Evolutionary conservation across 208 protist genomes (phyloP).

Genomic region (Leishmania mexicana): DNA sequence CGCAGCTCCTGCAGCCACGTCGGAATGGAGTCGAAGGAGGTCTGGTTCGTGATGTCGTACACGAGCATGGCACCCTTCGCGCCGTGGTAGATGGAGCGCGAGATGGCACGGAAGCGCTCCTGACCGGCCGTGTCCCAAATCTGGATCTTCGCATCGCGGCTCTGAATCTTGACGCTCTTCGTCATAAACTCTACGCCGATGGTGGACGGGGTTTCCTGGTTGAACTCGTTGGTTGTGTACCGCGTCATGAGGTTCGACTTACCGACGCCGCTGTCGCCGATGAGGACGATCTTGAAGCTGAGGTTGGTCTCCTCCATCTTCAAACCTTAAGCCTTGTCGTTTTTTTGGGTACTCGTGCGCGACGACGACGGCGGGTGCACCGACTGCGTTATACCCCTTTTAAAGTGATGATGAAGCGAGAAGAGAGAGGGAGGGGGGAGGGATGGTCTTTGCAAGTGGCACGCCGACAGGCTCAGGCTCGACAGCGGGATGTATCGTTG

Average conservation of each 20-base stretch:
- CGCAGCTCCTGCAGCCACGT: conserved; percentile 98
- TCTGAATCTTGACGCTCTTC: conserved; percentile 91
- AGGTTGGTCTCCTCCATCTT: conserved; percentile 88
- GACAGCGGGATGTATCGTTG: neutral
- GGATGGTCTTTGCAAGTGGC: neutral
- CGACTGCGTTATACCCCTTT: neutral
- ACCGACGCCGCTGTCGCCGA: conserved; percentile 91
- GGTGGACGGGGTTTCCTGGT: conserved; percentile 87
- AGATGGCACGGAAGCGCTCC: conserved; percentile 99
- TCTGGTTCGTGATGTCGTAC: conserved; percentile 99
- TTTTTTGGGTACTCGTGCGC: neutral
- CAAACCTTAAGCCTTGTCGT: neutral
- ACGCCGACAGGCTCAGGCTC: neutral
- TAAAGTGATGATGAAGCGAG: neutral
- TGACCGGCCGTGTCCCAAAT: conserved; percentile 99
- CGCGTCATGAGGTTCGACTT: conserved; percentile 92
- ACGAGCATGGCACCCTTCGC: conserved; percentile 99
- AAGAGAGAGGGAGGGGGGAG: neutral
- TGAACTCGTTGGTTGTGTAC: conserved; percentile 91
- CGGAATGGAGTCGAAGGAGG: conserved; percentile 97
- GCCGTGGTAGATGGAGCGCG: conserved; percentile 96
- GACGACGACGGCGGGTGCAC: neutral
- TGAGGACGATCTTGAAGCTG: conserved; percentile 95
- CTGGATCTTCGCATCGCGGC: conserved; percentile 98
- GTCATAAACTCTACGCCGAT: conserved; percentile 96